Evolutionary conservation across 1,284 basidiomycete genomes (phyloP).

Genomic region (Ustilago sp.): DNA sequence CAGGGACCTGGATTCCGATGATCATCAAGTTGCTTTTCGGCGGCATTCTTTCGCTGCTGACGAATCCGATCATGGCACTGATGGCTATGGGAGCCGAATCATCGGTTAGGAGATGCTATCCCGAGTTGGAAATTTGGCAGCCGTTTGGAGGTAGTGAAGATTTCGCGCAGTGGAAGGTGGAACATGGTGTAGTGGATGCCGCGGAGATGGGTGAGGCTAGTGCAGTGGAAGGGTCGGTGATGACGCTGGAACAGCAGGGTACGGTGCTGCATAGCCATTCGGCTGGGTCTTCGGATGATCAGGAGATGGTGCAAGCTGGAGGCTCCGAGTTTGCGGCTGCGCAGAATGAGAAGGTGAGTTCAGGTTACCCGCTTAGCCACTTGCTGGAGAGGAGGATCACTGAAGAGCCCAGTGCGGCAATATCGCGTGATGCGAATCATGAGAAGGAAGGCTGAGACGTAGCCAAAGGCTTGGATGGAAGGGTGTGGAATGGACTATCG

Average conservation of each 20-base stretch:
- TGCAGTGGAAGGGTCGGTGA: not conserved
- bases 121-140: constrained; percentile 49
- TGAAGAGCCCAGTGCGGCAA: constrained; percentile 23
- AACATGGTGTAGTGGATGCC: constrained; percentile 30
- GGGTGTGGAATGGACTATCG: not conserved
- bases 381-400: constrained; percentile 38
- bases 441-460: constrained; percentile 9
- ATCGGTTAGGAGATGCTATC: constrained; percentile 55
- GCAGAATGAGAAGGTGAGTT: constrained; percentile 5
- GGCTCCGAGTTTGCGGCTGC: not conserved
- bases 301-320: not conserved
- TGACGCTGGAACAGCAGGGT: not conserved
- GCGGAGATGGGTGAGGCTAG: constrained; percentile 16
- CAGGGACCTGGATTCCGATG: constrained; percentile 64
- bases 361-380: constrained; percentile 20
- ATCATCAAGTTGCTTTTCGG: constrained; percentile 69
- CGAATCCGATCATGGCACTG: constrained; percentile 67
- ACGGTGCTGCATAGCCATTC: constrained; percentile 10
- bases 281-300: constrained; percentile 16
- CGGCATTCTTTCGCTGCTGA: constrained; percentile 57
- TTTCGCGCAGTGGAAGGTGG: constrained; percentile 37
- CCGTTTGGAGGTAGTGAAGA: constrained; percentile 45
- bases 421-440: not conserved
- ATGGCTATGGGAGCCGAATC: constrained; percentile 65
- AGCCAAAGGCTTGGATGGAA: not conserved